These are phyloP conservation scores for Parafenestella ontariensis DNA, from an alignment of 2,329 filamentous ascomycete species.

Conservation along the genomic window DNA sequence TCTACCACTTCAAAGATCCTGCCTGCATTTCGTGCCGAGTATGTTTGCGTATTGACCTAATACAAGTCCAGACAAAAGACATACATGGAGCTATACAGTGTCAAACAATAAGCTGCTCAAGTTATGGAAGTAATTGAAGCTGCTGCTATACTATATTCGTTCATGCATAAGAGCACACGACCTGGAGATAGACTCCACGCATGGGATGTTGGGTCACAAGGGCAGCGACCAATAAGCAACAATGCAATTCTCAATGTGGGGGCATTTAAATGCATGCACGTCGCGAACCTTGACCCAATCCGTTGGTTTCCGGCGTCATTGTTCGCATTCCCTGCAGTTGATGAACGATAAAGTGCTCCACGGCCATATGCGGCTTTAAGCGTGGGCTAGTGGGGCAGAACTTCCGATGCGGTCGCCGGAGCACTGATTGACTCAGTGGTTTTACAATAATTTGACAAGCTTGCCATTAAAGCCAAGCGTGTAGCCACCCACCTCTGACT, in stretches of 20 bases:
- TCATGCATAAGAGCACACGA: background rate
- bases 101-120: background rate
- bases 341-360: slow-evolving; percentile 11
- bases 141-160: background rate
- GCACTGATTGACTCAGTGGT: slow-evolving; percentile 29
- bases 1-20: slow-evolving; percentile 6
- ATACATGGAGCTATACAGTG: background rate
- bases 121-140: background rate
- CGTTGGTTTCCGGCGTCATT: slow-evolving; percentile 18
- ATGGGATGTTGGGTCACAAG: slow-evolving; percentile 18
- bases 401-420: slow-evolving; percentile 27
- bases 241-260: slow-evolving; percentile 21
- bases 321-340: slow-evolving; percentile 15
- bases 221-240: slow-evolving; percentile 20
- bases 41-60: background rate
- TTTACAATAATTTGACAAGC: slow-evolving; percentile 31
- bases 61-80: background rate
- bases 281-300: slow-evolving; percentile 10
- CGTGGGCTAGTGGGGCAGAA: slow-evolving; percentile 28
- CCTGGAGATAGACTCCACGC: background rate
- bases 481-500: slow-evolving; percentile 10
- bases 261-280: slow-evolving; percentile 14
- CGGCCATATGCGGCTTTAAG: slow-evolving; percentile 24
- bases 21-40: background rate
- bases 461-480: slow-evolving; percentile 16